Conservation (phyloP, 768 basidiomycete genomes). For the Strobilomyces dryophilus region DNA sequence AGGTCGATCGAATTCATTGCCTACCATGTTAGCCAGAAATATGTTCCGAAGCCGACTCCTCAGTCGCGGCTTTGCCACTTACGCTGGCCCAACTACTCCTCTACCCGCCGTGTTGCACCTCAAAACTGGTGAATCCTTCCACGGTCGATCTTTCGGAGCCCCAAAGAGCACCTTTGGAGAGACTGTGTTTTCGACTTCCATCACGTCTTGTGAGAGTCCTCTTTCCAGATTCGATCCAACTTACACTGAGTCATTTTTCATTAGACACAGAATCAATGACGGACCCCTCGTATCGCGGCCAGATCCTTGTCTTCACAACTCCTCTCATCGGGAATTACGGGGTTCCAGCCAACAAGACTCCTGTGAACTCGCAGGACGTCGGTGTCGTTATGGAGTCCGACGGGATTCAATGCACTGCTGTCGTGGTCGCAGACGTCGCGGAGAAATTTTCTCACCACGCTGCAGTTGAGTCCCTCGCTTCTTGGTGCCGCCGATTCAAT, state of each 20-base stretch:
- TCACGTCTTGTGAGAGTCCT: constrained; percentile 81
- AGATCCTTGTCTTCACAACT: constrained; percentile 97
- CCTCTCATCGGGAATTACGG: constrained; percentile 99
- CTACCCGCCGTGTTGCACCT: constrained; percentile 86
- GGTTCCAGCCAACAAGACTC: constrained; percentile 77
- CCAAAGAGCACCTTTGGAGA: constrained; percentile 88
- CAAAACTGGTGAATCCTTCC: constrained; percentile 91
- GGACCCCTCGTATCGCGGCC: constrained; percentile 96
- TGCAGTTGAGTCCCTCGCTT: constrained; percentile 87
- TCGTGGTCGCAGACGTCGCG: constrained; percentile 93
- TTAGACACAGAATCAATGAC: constrained; percentile 99
- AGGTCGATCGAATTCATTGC: constrained; percentile 25
- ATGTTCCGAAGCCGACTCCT: constrained; percentile 47
- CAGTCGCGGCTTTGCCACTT: constrained; percentile 64
- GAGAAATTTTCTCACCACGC: constrained; percentile 93
- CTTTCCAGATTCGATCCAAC: constrained; percentile 2
- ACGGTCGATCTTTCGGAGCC: constrained; percentile 86
- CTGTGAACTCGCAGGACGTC: constrained; percentile 69
- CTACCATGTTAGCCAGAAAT: constrained; percentile 55
- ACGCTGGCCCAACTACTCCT: constrained; percentile 43
- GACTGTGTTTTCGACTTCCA: constrained; percentile 98
- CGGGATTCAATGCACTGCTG: constrained; percentile 85
- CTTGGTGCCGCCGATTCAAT: constrained; percentile 88
- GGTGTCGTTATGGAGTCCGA: constrained; percentile 88
- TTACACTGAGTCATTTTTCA: constrained; percentile 2